A percentile compares a stretch with the other conserved stretches of the same genome.
Conservation (phyloP, 768 basidiomycete genomes). For the Trametes gibbosa region DNA sequence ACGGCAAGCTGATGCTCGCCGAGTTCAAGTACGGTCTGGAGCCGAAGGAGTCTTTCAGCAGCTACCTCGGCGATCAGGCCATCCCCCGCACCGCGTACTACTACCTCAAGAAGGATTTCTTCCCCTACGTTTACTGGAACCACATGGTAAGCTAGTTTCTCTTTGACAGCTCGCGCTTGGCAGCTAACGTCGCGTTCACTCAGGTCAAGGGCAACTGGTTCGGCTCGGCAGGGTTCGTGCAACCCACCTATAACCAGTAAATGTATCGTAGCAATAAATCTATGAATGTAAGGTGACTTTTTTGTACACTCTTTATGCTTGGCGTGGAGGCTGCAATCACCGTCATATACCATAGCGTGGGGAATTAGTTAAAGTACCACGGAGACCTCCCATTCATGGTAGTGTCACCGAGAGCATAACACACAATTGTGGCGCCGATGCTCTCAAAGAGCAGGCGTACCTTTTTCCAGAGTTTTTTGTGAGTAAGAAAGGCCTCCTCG, state of each 20-base stretch:
- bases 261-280: not conserved
- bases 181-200: not conserved
- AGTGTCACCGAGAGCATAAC: no score
- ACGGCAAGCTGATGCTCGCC: conserved; percentile 80
- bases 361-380: no score
- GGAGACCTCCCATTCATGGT: no score
- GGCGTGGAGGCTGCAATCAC: no score
- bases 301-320: not conserved
- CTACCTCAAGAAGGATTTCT: conserved; percentile 80
- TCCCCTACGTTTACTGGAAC: conserved; percentile 79
- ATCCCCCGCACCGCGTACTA: conserved; percentile 77
- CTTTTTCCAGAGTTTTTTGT: no score
- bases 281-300: not conserved
- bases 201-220: conserved; percentile 47
- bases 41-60: conserved; percentile 82
- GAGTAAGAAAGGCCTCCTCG: no score
- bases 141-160: conserved; percentile 48
- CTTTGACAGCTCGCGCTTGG: not conserved
- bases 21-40: conserved; percentile 93
- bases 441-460: no score
- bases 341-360: no score
- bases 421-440: no score
- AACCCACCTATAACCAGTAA: conserved; percentile 35
- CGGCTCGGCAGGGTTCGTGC: conserved; percentile 40
- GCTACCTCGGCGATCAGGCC: conserved; percentile 69